A percentile compares a stretch with the other conserved stretches of the same genome.
Conservation (phyloP, 2,329 filamentous ascomycete species). For the Trichophyton mentagrophytes region DNA sequence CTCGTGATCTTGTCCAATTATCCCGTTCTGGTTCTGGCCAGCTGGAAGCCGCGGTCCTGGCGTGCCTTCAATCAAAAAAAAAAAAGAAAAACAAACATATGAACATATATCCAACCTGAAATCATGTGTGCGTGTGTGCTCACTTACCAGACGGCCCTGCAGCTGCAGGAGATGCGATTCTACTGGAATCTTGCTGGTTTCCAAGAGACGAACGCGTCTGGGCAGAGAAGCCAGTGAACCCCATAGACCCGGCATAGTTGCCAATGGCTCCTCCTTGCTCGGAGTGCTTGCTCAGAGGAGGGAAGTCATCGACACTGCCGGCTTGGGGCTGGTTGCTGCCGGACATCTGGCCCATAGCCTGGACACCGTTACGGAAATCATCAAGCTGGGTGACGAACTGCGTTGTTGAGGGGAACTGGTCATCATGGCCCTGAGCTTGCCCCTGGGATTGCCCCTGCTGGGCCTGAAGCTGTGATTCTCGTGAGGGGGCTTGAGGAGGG, state of each 20-base stretch:
- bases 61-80: slow-evolving; percentile 18
- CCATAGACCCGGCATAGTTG: slow-evolving; percentile 28
- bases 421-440: slow-evolving; percentile 37
- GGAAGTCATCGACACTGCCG: slow-evolving; percentile 48
- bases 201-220: slow-evolving; percentile 23
- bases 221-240: slow-evolving; percentile 28
- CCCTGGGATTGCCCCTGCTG: slow-evolving; percentile 32
- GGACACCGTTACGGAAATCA: slow-evolving; percentile 46
- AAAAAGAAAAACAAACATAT: neutral
- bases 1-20: slow-evolving; percentile 33
- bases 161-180: slow-evolving; percentile 26
- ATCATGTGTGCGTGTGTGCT: neutral
- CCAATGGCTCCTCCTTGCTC: slow-evolving; percentile 36
- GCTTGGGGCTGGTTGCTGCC: slow-evolving; percentile 41
- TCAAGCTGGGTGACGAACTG: slow-evolving; percentile 42
- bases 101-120: neutral
- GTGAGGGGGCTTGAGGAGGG: slow-evolving; percentile 30
- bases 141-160: slow-evolving; percentile 19
- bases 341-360: slow-evolving; percentile 40
- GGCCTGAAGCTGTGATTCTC: slow-evolving; percentile 30
- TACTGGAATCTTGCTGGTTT: slow-evolving; percentile 21
- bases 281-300: slow-evolving; percentile 42
- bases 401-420: slow-evolving; percentile 34
- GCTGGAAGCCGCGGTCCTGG: slow-evolving; percentile 31
- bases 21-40: slow-evolving; percentile 31